phyloP scores from a whole-genome alignment of 345 rosid species.

The Brassica carinata region DNA sequence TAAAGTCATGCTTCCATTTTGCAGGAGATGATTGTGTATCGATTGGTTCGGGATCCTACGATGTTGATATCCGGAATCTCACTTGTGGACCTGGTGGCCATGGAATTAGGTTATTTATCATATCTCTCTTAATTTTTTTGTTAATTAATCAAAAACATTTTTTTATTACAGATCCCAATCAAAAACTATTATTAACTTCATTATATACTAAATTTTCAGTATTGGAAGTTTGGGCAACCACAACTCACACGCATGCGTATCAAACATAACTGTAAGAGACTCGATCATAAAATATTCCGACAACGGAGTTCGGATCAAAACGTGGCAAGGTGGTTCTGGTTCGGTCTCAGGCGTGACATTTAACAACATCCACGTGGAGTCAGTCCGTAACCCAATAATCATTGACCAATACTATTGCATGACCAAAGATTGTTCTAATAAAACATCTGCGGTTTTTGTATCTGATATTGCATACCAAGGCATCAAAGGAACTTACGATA shows the following conservation, averaged over 20 bases:
- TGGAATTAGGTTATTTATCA: slow-evolving; percentile 73
- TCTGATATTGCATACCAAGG: slow-evolving; percentile 69
- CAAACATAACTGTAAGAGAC: slow-evolving; percentile 85
- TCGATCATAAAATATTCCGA: slow-evolving; percentile 66
- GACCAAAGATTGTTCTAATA: slow-evolving; percentile 70
- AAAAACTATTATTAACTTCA: background rate
- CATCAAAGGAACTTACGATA: slow-evolving; percentile 85
- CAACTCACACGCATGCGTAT: slow-evolving; percentile 86
- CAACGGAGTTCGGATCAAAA: slow-evolving; percentile 94
- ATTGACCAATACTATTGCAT: slow-evolving; percentile 93
- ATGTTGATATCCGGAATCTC: slow-evolving; percentile 81
- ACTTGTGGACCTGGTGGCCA: slow-evolving; percentile 97
- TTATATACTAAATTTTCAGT: slow-evolving; percentile 43
- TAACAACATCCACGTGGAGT: slow-evolving; percentile 79
- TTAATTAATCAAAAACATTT: background rate
- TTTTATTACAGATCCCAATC: background rate
- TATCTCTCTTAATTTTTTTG: background rate
- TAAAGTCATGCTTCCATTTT: slow-evolving; percentile 15
- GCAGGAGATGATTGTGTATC: slow-evolving; percentile 97
- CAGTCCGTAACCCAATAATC: slow-evolving; percentile 84
- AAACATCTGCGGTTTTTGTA: slow-evolving; percentile 73
- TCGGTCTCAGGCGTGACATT: slow-evolving; percentile 73
- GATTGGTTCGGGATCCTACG: slow-evolving; percentile 81
- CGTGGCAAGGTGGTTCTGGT: slow-evolving; percentile 99
- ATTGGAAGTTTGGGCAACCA: slow-evolving; percentile 93